phyloP scores from a whole-genome alignment of 169 alveolate species.

The Plasmodium vinckei region DNA sequence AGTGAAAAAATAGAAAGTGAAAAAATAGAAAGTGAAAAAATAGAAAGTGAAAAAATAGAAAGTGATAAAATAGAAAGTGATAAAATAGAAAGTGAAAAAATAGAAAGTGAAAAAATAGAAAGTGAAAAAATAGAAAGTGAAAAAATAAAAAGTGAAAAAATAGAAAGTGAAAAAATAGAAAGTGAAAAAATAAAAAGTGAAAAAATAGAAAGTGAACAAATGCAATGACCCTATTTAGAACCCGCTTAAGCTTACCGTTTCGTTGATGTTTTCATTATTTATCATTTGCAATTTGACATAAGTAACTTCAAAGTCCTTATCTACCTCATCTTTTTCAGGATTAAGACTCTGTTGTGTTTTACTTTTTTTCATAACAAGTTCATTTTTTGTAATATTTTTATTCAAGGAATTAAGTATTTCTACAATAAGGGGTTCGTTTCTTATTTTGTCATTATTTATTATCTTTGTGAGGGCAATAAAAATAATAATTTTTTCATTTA shows the following conservation, averaged over 20 bases:
- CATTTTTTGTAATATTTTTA: conserved; percentile 40
- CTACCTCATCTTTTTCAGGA: conserved; percentile 57
- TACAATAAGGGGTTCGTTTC: conserved; percentile 35
- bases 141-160: no score
- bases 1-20: no score
- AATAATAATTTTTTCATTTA: conserved; percentile 52
- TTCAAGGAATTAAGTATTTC: conserved; percentile 25
- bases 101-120: no score
- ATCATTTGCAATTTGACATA: conserved; percentile 69
- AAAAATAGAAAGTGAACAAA: no score
- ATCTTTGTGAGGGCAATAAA: conserved; percentile 40
- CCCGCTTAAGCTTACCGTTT: conserved; percentile 63
- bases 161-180: no score
- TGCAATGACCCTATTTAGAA: no score
- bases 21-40: no score
- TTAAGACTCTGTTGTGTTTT: conserved; percentile 12
- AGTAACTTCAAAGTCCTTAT: conserved; percentile 57
- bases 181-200: no score
- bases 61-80: no score
- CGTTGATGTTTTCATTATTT: conserved; percentile 55
- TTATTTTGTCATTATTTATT: conserved; percentile 17
- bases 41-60: no score
- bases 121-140: no score
- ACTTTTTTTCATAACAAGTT: conserved; percentile 50
- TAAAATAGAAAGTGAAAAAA: no score